Percentiles rank a stretch among this genome's conserved stretches.
Conservation (phyloP, 139 green algal genomes). For the Marvania coccoides region DNA sequence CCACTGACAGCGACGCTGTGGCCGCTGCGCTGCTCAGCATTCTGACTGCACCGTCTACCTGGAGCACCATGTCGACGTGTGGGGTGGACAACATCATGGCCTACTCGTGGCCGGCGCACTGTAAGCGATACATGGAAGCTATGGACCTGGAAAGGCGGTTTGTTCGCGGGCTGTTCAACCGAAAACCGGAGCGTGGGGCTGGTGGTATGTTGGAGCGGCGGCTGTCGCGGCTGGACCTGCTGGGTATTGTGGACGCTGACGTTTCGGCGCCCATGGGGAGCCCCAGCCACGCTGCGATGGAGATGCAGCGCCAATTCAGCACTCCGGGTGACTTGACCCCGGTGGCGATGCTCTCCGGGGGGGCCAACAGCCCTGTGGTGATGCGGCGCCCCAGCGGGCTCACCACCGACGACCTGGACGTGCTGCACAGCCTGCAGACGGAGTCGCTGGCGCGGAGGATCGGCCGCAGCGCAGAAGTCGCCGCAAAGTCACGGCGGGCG, state of each 20-base stretch:
- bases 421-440: constrained; percentile 12
- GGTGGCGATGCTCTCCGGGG: neutral
- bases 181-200: constrained; percentile 22
- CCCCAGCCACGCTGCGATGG: neutral
- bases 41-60: constrained; percentile 54
- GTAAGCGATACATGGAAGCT: constrained; percentile 58
- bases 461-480: neutral
- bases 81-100: constrained; percentile 78
- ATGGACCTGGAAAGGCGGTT: constrained; percentile 49
- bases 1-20: constrained; percentile 63
- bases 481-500: neutral
- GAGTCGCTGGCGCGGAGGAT: neutral
- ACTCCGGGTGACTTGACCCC: constrained; percentile 2
- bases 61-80: constrained; percentile 56
- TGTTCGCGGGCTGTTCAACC: constrained; percentile 1
- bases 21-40: constrained; percentile 67
- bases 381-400: constrained; percentile 1
- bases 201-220: constrained; percentile 23
- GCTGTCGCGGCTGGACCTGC: neutral
- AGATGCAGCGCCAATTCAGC: constrained; percentile 18
- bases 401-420: constrained; percentile 27
- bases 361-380: neutral
- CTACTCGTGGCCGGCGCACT: constrained; percentile 85
- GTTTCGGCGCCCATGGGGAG: neutral
- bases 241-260: constrained; percentile 2